Conservation (phyloP, 768 basidiomycete genomes). For the Mrakia gelida region DNA sequence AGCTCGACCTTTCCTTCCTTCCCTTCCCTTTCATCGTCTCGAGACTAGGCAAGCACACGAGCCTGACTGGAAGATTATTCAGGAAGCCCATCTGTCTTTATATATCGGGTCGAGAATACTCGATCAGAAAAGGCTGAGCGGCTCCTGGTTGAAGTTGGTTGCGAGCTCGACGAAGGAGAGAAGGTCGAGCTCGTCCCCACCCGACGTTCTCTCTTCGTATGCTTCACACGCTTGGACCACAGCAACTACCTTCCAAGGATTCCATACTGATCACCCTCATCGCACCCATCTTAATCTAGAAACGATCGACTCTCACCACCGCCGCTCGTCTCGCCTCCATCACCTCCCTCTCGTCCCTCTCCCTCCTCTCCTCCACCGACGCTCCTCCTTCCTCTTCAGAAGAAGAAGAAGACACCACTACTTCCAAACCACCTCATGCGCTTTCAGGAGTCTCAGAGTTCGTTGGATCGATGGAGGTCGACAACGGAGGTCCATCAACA, state of each 20-base stretch:
- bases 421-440: neutral
- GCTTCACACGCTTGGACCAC: neutral
- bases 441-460: neutral
- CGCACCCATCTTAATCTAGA: neutral
- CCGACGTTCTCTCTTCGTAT: too few species aligned
- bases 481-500: neutral
- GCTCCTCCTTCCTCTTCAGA: neutral
- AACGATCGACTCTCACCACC: neutral
- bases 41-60: too few species aligned
- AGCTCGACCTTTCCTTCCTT: neutral
- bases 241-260: neutral
- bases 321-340: constrained; percentile 4
- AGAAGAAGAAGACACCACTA: neutral
- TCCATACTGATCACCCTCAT: neutral
- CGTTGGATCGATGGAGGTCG: neutral
- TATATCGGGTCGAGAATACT: too few species aligned
- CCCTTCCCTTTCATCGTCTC: too few species aligned
- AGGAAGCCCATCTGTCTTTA: too few species aligned
- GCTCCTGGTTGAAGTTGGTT: too few species aligned
- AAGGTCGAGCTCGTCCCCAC: too few species aligned
- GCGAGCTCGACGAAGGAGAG: too few species aligned
- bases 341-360: constrained; percentile 13
- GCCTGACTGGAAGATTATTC: too few species aligned
- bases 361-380: neutral
- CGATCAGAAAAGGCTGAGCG: too few species aligned